Evolutionary conservation across 2,329 filamentous ascomycete species (phyloP).

Genomic region (Stemphylium beticola): DNA sequence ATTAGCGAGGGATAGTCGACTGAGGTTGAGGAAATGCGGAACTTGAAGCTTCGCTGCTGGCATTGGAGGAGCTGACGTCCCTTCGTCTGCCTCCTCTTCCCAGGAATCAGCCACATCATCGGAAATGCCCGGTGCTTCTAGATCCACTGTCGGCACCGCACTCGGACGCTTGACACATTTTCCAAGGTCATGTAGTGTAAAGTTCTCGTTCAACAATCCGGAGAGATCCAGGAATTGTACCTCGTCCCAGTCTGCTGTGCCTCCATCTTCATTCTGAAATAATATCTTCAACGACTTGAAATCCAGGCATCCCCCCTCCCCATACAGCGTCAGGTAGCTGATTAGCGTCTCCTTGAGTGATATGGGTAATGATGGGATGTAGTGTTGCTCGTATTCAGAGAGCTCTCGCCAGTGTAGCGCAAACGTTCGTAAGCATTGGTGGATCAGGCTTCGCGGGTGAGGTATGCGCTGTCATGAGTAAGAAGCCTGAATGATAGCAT

Average conservation of each 20-base stretch:
- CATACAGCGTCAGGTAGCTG: conserved; percentile 62
- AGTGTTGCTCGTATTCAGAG: conserved; percentile 62
- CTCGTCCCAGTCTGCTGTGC: conserved; percentile 50
- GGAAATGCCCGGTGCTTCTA: conserved; percentile 22
- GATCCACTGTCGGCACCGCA: conserved; percentile 11
- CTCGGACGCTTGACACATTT: conserved; percentile 47
- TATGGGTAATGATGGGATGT: conserved; percentile 59
- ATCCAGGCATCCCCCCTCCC: conserved; percentile 49
- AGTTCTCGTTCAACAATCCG: conserved; percentile 55
- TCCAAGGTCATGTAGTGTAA: conserved; percentile 57
- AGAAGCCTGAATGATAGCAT: conserved; percentile 25
- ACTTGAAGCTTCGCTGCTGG: conserved; percentile 27
- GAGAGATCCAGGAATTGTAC: conserved; percentile 61
- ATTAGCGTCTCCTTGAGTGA: conserved; percentile 60
- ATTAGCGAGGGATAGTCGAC: conserved; percentile 64
- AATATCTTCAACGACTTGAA: conserved; percentile 58
- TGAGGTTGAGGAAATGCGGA: conserved; percentile 58
- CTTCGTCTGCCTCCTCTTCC: conserved; percentile 50
- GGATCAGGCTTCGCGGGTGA: conserved; percentile 52
- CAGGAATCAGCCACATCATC: conserved; percentile 53
- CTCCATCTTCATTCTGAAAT: conserved; percentile 50
- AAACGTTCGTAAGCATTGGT: conserved; percentile 60
- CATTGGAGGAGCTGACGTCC: not conserved
- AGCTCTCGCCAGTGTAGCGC: conserved; percentile 64
- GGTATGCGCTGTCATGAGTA: conserved; percentile 42